Percentiles rank a stretch among this genome's conserved stretches.
Evolutionary conservation across 352 stramenopile species (phyloP).

Genomic region (Phytopythium litorale): DNA sequence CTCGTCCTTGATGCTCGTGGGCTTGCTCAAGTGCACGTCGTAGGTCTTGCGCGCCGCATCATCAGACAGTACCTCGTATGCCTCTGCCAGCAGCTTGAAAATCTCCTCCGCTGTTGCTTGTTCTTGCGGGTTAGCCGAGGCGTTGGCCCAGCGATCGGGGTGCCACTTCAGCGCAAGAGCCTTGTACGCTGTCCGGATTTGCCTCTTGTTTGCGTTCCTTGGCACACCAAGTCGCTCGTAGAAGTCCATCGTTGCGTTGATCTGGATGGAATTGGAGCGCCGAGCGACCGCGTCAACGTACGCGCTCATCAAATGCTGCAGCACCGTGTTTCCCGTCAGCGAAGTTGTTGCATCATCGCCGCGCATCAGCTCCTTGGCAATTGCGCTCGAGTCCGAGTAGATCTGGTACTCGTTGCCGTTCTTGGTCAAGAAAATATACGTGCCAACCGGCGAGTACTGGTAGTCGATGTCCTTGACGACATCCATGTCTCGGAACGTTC

Average conservation of each 20-base stretch:
- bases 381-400: conserved; percentile 34
- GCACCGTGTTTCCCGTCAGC: conserved; percentile 68
- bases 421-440: conserved; percentile 78
- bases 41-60: conserved; percentile 53
- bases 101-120: conserved; percentile 66
- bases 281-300: conserved; percentile 70
- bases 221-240: conserved; percentile 79
- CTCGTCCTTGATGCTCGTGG: conserved; percentile 56
- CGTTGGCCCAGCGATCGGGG: conserved; percentile 70
- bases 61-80: conserved; percentile 81
- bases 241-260: conserved; percentile 81
- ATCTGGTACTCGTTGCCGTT: conserved; percentile 42
- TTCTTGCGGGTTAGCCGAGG: conserved; percentile 39
- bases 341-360: conserved; percentile 44
- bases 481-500: conserved; percentile 73
- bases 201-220: conserved; percentile 50
- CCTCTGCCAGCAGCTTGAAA: conserved; percentile 83
- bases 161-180: conserved; percentile 83
- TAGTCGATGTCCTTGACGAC: conserved; percentile 76
- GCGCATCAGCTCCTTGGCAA: conserved; percentile 37
- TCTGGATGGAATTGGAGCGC: conserved; percentile 73
- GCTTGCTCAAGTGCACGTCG: conserved; percentile 50
- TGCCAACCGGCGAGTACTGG: conserved; percentile 70
- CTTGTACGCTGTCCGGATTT: conserved; percentile 79
- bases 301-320: conserved; percentile 84